phyloP scores from a whole-genome alignment of 768 basidiomycete species.

The Scleroderma citrinum region DNA sequence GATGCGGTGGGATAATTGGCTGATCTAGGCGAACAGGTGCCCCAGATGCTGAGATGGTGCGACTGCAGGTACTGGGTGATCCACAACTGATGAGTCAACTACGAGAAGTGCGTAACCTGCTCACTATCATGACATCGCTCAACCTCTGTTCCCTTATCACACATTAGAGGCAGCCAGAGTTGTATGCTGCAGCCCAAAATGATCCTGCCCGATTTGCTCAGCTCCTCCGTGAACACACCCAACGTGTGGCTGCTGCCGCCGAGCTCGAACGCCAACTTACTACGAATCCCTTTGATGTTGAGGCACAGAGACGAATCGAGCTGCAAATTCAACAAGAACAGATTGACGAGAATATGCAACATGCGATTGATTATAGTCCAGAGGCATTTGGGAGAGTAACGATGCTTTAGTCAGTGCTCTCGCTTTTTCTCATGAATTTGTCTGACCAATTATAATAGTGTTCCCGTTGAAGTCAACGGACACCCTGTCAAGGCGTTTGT shows the following conservation, averaged over 20 bases:
- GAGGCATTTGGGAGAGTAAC: slow-evolving; percentile 91
- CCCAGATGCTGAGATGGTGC: slow-evolving; percentile 85
- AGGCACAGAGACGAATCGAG: slow-evolving; percentile 90
- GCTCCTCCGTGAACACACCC: slow-evolving; percentile 57
- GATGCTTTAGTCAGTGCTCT: slow-evolving; percentile 87
- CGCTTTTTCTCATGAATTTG: neutral
- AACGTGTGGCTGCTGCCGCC: slow-evolving; percentile 50
- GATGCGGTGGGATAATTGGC: neutral
- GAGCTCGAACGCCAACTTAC: slow-evolving; percentile 61
- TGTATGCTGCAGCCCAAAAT: slow-evolving; percentile 63
- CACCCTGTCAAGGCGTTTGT: slow-evolving; percentile 93
- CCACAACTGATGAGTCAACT: slow-evolving; percentile 74
- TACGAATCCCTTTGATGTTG: slow-evolving; percentile 85
- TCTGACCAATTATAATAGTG: slow-evolving; percentile 37
- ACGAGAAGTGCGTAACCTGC: slow-evolving; percentile 44
- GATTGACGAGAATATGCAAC: slow-evolving; percentile 86
- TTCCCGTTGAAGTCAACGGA: slow-evolving; percentile 90
- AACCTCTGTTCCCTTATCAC: neutral
- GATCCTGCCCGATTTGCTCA: slow-evolving; percentile 72
- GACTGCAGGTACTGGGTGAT: slow-evolving; percentile 81
- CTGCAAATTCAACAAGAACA: slow-evolving; percentile 88
- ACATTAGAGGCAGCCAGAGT: slow-evolving; percentile 69
- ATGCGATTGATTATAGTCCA: slow-evolving; percentile 90
- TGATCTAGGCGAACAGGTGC: slow-evolving; percentile 43
- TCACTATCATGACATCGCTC: neutral